Evolutionary conservation across 495 filamentous ascomycete species (phyloP).

Genomic region (Xylaria flabelliformis): DNA sequence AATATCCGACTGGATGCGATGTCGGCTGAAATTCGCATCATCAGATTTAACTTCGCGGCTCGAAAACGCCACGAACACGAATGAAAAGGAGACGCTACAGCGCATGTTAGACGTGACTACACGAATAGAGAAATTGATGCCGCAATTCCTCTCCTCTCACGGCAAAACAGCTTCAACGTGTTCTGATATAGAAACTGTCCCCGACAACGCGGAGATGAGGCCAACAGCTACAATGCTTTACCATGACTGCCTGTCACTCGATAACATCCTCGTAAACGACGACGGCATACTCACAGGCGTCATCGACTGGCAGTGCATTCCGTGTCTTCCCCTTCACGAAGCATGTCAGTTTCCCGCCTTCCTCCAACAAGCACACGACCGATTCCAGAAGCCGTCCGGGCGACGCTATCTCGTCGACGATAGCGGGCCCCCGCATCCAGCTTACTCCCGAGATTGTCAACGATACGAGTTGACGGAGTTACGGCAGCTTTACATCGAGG

Average conservation of each 20-base stretch:
- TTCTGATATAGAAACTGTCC: conserved; percentile 24
- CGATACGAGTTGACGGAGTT: conserved; percentile 46
- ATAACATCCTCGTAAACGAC: conserved; percentile 60
- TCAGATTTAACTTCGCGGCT: conserved; percentile 26
- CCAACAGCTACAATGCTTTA: conserved; percentile 49
- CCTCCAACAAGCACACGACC: conserved; percentile 38
- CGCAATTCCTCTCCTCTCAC: conserved; percentile 17
- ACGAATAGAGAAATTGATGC: conserved; percentile 30
- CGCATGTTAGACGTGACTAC: conserved; percentile 29
- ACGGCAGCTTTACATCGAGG: conserved; percentile 39
- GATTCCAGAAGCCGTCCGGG: conserved; percentile 25
- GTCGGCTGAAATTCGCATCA: conserved; percentile 31
- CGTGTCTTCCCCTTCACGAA: conserved; percentile 55
- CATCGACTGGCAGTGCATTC: conserved; percentile 62
- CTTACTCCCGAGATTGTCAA: conserved; percentile 31
- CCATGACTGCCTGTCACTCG: conserved; percentile 54
- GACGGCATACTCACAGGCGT: conserved; percentile 52
- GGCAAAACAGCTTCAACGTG: background rate
- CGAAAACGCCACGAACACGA: conserved; percentile 13
- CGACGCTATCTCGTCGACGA: conserved; percentile 31
- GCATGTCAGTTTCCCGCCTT: conserved; percentile 55
- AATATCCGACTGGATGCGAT: conserved; percentile 38
- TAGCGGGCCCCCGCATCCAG: background rate
- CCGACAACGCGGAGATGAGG: conserved; percentile 25
- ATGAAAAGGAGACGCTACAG: background rate